Base-by-base conservation (phyloP, 805 yeast genomes). In the Debaryomyces maramus region DNA sequence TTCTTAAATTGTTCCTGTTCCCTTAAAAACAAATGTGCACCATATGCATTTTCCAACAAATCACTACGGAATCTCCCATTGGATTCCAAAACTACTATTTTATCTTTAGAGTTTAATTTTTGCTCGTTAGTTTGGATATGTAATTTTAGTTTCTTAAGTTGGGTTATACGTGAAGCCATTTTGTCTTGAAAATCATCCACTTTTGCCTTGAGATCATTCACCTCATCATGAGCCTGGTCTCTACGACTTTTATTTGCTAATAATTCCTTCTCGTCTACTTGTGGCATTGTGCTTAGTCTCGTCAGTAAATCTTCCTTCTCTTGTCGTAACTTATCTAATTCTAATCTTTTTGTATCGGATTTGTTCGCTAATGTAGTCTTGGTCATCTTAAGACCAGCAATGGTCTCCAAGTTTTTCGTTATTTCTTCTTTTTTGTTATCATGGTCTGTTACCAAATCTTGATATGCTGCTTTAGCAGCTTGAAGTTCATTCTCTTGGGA, bases 101-200 rank as follows among this genome's bases (percentile, higher is more conserved):
- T 73, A 55, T 84, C 90, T 10, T 66, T 72, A 6, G 78, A 67
- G 20, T 58, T 58, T 23, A 73, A 54, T 16, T 45, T 50, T 34
- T 32, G 47, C 49, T 32, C 36, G 34, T 52, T 46, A 15, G 28
- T 21, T 24, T 39, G 34, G 18, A 47, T 43, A 23, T 50, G 43
- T 10, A 35, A 30, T 40, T 41, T 33, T 45, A 54, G 22, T 38
- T 47, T 35, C 30, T 48, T 23, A 36, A 40, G 28, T 45, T 44
- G 2, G 34, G 48, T 5, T 43, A 38, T 5, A 44, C 48, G 40
- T 39, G 36, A 47, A 52, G 5, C 42, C 31, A 29, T 43, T 39
- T 41, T 45, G 44, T 33, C 53, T 5, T 61, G 47, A 5, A 64
- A 34, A 5, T 48, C 48, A 4, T 51, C 40, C 26, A 65, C 55